Percentiles rank a stretch among this genome's conserved stretches.
Conservation (phyloP, 192 early-diverging fungal genomes). For the Oehlia diaphana region DNA sequence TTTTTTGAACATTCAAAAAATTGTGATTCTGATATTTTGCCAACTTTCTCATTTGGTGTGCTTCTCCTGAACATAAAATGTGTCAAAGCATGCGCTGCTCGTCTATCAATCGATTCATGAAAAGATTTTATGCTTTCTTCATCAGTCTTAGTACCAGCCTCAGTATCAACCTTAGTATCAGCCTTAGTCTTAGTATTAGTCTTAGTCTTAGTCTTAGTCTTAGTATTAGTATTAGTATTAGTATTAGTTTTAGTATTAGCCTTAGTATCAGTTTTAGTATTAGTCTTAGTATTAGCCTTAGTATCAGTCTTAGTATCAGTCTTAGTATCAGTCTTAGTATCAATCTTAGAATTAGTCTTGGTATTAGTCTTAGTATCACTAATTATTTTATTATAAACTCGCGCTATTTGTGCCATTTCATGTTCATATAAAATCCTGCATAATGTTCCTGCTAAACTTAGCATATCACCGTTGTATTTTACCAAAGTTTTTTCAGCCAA, state of each 20-base stretch:
- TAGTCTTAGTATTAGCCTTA: no score
- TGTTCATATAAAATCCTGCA: slow-evolving; percentile 77
- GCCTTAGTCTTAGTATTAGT: no score
- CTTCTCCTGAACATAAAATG: slow-evolving; percentile 69
- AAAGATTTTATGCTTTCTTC: neutral
- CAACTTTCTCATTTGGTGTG: slow-evolving; percentile 71
- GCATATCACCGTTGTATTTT: slow-evolving; percentile 80
- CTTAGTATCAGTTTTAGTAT: no score
- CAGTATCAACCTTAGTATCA: no score
- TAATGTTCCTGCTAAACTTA: slow-evolving; percentile 71
- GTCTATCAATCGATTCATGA: slow-evolving; percentile 39
- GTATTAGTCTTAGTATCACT: no score
- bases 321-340: neutral
- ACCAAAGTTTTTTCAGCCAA: slow-evolving; percentile 83
- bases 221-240: neutral
- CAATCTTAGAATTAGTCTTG: neutral
- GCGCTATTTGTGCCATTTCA: slow-evolving; percentile 62
- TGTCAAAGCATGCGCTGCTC: slow-evolving; percentile 63
- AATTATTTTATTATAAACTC: slow-evolving; percentile 45
- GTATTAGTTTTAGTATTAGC: neutral
- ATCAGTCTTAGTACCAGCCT: neutral
- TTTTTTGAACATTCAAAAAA: slow-evolving; percentile 58
- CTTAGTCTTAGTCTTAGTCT: no score
- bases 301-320: no score
- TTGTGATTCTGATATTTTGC: slow-evolving; percentile 51